Evolutionary conservation across 768 basidiomycete species (phyloP), one percentile per base, ranked within the genome.

Genomic region (Mycena maculata): DNA sequence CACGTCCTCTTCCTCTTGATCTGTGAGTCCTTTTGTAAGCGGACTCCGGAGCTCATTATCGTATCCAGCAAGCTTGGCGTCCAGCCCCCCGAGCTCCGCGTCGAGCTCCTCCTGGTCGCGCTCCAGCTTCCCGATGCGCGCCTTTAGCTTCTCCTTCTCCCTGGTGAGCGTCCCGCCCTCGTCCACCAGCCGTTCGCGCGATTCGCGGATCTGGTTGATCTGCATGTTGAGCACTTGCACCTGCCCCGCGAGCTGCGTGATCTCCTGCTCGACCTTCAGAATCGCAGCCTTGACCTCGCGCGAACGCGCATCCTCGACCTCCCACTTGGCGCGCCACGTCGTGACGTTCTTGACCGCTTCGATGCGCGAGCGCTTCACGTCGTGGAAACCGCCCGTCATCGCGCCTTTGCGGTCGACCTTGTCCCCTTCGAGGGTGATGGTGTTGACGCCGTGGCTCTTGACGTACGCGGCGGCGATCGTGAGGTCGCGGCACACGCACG

Each of bases 361-460:
- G 59, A 99, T 90, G 16, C 98, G 88, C 11, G 95, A 96, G 49
- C 94, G 85, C 13, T 94, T 89, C 27, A 95, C 84, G 76, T 99
- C 98, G 77, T 98, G 93, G 79, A 93, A 99, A 0, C 98, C 98
- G 61, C 98, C 98, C 0, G 96, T 99, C 52, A 99, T 80, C 2
- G 96, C 90, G 68, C 98, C 98, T 76, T 97, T 98, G 56, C 96
- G 88, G 76, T 99, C 98, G 58, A 97, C 96, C 75, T 95, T 95
- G 83, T 99, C 98, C 53, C 98, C 98, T 71, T 97, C 96, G 41
- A 98, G 87, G 1, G 98, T 99, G 78, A 99, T 99, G 23, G 95
- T 96, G 79, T 97, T 98, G 76, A 99, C 92, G 2, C 91, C 91
- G 75, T 99, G 96, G 72, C 91, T 93, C 77, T 97, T 92, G 54